A percentile compares a stretch with the other conserved stretches of the same genome.
phyloP scores from a whole-genome alignment of 2,329 filamentous ascomycete genomes.

The Sclerotinia subarctica region DNA sequence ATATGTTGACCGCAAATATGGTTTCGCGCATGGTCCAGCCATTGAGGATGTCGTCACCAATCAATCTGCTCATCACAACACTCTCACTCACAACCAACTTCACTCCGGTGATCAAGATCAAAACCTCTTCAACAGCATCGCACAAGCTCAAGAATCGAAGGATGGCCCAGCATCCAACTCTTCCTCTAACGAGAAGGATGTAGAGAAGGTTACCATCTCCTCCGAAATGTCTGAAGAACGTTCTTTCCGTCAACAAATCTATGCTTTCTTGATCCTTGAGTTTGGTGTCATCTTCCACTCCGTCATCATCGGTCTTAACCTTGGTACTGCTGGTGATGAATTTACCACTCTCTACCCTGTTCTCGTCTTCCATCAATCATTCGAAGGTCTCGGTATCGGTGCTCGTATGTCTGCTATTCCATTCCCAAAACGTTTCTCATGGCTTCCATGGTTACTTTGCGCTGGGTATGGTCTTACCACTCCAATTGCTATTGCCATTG shows the following conservation, averaged over 20 bases:
- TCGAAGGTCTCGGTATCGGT: constrained; percentile 61
- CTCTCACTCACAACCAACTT: constrained; percentile 40
- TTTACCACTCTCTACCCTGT: constrained; percentile 58
- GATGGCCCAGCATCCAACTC: constrained; percentile 17
- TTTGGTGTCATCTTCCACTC: constrained; percentile 59
- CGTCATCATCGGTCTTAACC: constrained; percentile 60
- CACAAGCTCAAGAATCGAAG: constrained; percentile 27
- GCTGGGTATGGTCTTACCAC: constrained; percentile 49
- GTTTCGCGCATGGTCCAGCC: constrained; percentile 29
- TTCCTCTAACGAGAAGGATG: constrained; percentile 28
- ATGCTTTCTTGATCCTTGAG: constrained; percentile 44
- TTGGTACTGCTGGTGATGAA: constrained; percentile 56
- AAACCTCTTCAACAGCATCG: constrained; percentile 25
- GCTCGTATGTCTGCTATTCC: constrained; percentile 57
- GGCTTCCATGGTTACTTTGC: constrained; percentile 50
- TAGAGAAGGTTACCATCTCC: constrained; percentile 22
- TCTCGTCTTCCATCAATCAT: constrained; percentile 61
- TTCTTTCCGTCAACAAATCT: constrained; percentile 45
- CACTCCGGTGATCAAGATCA: constrained; percentile 44
- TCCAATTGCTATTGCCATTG: constrained; percentile 50
- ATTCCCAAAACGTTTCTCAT: constrained; percentile 43
- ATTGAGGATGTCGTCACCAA: constrained; percentile 35
- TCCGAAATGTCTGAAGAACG: constrained; percentile 30
- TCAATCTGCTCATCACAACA: constrained; percentile 19
- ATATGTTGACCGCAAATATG: constrained; percentile 41